These are phyloP conservation scores for Trapa bicornis DNA, from an alignment of 345 rosid species.

Conservation along the genomic window DNA sequence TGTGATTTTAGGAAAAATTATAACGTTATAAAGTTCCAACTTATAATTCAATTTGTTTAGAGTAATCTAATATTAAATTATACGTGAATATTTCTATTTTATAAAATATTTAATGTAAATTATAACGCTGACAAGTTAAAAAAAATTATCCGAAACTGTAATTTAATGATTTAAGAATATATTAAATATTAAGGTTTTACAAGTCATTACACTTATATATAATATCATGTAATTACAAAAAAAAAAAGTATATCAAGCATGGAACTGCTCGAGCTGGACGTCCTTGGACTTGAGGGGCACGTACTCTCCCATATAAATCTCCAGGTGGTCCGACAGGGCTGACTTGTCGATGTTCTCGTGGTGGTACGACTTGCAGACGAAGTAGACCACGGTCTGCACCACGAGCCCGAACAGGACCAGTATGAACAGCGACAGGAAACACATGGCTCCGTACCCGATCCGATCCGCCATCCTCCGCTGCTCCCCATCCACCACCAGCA, in stretches of 20 bases:
- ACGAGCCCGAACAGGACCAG: constrained; percentile 30
- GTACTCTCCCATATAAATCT: constrained; percentile 41
- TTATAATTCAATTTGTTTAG: no score
- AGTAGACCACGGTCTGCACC: constrained; percentile 36
- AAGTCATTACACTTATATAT: no score
- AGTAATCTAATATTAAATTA: no score
- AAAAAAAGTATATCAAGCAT: background rate
- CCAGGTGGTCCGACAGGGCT: constrained; percentile 40
- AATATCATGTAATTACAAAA: no score
- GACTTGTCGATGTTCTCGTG: constrained; percentile 35
- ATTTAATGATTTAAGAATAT: no score
- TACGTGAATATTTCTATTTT: no score
- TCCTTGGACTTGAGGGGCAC: constrained; percentile 40
- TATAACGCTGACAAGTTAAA: no score
- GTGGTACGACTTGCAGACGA: constrained; percentile 54
- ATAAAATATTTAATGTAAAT: no score
- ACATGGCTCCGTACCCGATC: constrained; percentile 18
- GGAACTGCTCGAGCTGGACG: constrained; percentile 28
- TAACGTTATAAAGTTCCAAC: no score
- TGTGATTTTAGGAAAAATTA: no score
- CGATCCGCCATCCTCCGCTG: constrained; percentile 8
- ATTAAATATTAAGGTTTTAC: no score
- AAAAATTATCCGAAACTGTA: no score
- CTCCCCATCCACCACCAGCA: constrained; percentile 12
- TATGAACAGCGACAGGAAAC: constrained; percentile 19